These are phyloP conservation scores for Parathielavia appendiculata DNA, from an alignment of 495 filamentous ascomycete genomes.

Conservation along the genomic window DNA sequence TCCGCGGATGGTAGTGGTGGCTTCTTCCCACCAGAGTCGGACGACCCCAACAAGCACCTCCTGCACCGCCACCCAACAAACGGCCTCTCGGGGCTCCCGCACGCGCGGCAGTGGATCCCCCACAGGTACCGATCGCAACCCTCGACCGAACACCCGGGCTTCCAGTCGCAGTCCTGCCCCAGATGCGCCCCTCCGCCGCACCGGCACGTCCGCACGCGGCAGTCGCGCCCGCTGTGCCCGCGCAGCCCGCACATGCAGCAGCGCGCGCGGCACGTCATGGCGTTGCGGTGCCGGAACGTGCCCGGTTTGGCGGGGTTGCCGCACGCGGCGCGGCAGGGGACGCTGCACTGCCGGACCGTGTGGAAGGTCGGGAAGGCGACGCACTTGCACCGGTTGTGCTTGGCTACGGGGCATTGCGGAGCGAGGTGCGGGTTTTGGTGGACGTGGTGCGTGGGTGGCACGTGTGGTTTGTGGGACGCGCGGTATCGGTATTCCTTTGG, in stretches of 20 bases:
- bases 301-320: conserved; percentile 24
- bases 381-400: conserved; percentile 37
- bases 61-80: conserved; percentile 34
- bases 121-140: conserved; percentile 33
- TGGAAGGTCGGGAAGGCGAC: conserved; percentile 36
- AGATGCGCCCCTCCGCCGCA: conserved; percentile 36
- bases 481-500: not conserved
- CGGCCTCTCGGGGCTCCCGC: conserved; percentile 30
- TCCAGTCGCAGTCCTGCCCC: conserved; percentile 40
- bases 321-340: conserved; percentile 33
- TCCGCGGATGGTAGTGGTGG: too few relatives aligned
- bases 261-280: conserved; percentile 34
- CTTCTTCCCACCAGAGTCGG: too few relatives aligned
- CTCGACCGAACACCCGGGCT: conserved; percentile 30
- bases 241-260: conserved; percentile 41
- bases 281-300: conserved; percentile 29
- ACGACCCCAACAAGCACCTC: conserved; percentile 25
- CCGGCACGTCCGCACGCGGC: conserved; percentile 28
- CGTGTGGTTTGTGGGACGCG: too few relatives aligned
- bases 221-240: conserved; percentile 35
- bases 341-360: conserved; percentile 25
- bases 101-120: conserved; percentile 36
- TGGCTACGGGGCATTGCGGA: conserved; percentile 27
- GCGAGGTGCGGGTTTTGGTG: conserved; percentile 23
- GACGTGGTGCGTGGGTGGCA: not conserved